Evolutionary conservation across 1,139 yeast genomes (phyloP), one percentile per base, ranked within the genome.

Genomic region (Lodderomyces elongisporus): DNA sequence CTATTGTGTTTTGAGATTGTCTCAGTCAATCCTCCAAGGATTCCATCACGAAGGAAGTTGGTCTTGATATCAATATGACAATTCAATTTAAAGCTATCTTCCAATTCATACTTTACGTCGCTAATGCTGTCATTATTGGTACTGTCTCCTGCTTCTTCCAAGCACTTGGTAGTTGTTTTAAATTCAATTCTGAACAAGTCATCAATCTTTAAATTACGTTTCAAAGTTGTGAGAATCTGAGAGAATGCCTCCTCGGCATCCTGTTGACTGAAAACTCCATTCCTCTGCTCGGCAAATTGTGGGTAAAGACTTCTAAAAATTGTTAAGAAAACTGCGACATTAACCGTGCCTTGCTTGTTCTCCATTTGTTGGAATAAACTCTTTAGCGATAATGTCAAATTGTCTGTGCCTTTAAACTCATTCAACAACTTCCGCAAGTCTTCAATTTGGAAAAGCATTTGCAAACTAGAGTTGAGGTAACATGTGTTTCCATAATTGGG

Each of bases 221-320:
- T 61, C 42, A 87, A 58, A 22, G 72, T 60, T 30, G 67, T 62
- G 43, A 89, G 60, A 37, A 91, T 70, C 53, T 85, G 93, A 10
- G 96, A 81, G 62, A 79, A 88, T 17, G 93, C 85, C 56, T 91
- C 99, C 61, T 91, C 99, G 0, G 98, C 98, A 66, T 91, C 99
- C 58, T 91, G 99, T 62, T 91, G 98, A 55, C 85, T 88, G 54
- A 74, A 84, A 39, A 73, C 67, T 1, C 96, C 96, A 32, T 71
- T 70, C 33, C 75, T 77, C 44, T 74, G 69, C 53, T 91, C 96
- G 28, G 84, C 85, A 60, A 93, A 91, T 60, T 93, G 97, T 1
- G 97, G 96, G 51, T 76, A 85, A 14, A 69, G 62, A 36, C 68
- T 65, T 58, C 91, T 74, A 42, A 85, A 66, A 25, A 77, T 61